Conservation (phyloP, 345 rosid species). For the Chamaenerion angustifolium region DNA sequence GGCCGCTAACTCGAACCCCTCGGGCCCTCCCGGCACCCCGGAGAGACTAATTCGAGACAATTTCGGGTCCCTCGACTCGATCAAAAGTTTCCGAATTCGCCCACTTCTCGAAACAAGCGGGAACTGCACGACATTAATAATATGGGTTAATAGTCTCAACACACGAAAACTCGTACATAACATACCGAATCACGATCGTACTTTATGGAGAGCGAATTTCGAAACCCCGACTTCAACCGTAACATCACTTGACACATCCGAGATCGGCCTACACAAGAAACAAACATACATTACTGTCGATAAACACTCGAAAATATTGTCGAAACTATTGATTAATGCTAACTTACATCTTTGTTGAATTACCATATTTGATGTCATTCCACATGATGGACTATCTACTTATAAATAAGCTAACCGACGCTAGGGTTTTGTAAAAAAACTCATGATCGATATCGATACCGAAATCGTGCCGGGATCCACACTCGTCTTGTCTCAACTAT, state of each 20-base stretch:
- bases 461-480: too few relatives aligned
- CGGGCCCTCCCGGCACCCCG: conserved; percentile 68
- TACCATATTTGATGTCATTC: too few relatives aligned
- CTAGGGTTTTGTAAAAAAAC: too few relatives aligned
- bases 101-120: conserved; percentile 94
- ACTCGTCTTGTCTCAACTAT: too few relatives aligned
- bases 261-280: conserved; percentile 71
- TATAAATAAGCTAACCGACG: too few relatives aligned
- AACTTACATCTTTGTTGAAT: conserved; percentile 33
- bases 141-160: too few relatives aligned
- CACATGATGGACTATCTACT: too few relatives aligned
- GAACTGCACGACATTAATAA: conserved; percentile 39
- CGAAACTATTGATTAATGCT: neutral
- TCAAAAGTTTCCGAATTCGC: conserved; percentile 50
- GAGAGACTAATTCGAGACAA: conserved; percentile 42
- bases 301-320: neutral
- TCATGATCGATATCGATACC: too few relatives aligned
- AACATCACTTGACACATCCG: conserved; percentile 93
- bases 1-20: conserved; percentile 91
- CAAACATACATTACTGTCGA: neutral
- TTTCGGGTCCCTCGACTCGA: conserved; percentile 65
- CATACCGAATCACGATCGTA: conserved; percentile 6
- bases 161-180: neutral
- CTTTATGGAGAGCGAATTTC: conserved; percentile 88
- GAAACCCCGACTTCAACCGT: conserved; percentile 73